Base-by-base conservation (phyloP, 2,329 filamentous ascomycete genomes). In the Paecilomyces sp. region DNA sequence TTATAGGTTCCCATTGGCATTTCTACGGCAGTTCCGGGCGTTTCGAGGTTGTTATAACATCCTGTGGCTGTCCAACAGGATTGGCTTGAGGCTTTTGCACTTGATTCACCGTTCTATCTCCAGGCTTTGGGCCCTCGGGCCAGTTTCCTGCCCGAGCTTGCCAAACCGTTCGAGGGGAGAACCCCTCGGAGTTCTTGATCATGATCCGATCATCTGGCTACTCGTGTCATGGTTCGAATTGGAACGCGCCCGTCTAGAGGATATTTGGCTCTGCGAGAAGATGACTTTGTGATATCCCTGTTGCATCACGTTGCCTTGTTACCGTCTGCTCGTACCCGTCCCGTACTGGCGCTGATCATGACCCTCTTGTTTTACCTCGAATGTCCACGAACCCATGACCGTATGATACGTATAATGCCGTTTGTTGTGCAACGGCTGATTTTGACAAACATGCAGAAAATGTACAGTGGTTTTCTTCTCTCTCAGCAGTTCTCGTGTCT, bases 401-500 rank as follows among this genome's bases (percentile, higher is more conserved):
- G 65, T 66, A 69, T 71, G 69, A 73, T 73, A 72, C 66, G 70
- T 71, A 72, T 73, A 71, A 63, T 62, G 62, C 65, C 65, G 61
- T 55, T 62, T 47, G 57, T 61, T 25, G 22, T 53, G 51, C n/a
- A 22, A n/a, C 51, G 51, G 51, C 51, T 53, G 15, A 30, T 53
- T 53, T 53, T 63, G 61, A 53, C 51, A 53, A 53, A 24, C 51
- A 30, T 25, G 22, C 61, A 63, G 55, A 62, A 62, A 64, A 62
- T 67, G 65, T 65, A 67, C 60, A 64, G 64, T 66, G 61, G 60
- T 61, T 60, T 33, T 63, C 51, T 53, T 13, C 51, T 53, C 22
- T 31, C 54, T 31, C 31, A 33, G 34, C 24, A 6, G 34, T 33
- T 55, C 28, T 31, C 12, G 22, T 15, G 13, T 52, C 50, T 33